Conservation (phyloP, 768 basidiomycete species). For the Leccinum subgranulosum region DNA sequence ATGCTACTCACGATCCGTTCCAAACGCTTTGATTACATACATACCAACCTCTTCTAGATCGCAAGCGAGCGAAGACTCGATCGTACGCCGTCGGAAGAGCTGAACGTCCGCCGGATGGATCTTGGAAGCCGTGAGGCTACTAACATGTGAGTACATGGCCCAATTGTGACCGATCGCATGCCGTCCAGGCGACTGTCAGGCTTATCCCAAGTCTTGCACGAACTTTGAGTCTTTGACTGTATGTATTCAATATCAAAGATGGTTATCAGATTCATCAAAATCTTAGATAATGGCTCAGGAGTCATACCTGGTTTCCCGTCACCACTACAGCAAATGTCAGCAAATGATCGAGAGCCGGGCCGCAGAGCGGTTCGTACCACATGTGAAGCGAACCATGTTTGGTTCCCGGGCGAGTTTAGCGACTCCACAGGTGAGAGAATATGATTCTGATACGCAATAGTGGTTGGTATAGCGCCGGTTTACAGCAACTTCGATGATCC, state of each 20-base stretch:
- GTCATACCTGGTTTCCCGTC: background rate
- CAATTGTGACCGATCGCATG: background rate
- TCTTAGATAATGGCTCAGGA: background rate
- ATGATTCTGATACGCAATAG: background rate
- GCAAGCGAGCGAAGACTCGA: background rate
- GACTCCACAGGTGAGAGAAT: conserved; percentile 10
- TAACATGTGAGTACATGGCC: background rate
- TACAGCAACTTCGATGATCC: conserved; percentile 9
- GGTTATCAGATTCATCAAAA: background rate
- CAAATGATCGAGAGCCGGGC: background rate
- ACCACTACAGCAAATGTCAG: conserved; percentile 2
- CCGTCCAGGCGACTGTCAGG: background rate
- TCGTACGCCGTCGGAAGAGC: background rate
- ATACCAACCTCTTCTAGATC: background rate
- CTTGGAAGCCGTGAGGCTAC: background rate
- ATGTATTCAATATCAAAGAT: background rate
- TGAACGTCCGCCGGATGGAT: background rate
- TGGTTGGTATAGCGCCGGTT: background rate
- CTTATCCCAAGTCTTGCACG: background rate
- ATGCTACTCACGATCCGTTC: background rate
- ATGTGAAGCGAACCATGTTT: background rate
- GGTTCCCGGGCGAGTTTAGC: background rate
- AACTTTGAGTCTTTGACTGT: background rate
- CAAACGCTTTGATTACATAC: background rate
- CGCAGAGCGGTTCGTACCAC: background rate